Base-by-base conservation (phyloP, 129 eudicot species). In the Saposhnikovia divaricata region DNA sequence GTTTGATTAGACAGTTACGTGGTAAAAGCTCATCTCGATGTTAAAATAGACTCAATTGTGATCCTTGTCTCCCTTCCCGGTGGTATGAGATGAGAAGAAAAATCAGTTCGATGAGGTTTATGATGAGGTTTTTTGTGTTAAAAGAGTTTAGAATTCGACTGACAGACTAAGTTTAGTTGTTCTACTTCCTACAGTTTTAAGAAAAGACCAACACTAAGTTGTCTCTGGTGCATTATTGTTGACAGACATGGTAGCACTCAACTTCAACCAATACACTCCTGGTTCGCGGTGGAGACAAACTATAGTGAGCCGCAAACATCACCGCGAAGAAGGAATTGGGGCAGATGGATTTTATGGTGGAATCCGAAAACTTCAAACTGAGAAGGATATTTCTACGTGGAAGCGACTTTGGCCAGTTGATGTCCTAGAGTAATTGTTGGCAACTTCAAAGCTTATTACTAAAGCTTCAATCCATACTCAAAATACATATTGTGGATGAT, bases 291-390 rank as follows among this genome's bases (percentile, higher is more conserved):
- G 97, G 97, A 89, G 97, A 38, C 87, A 79, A 23, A 86, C 91
- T 3, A 81, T 57, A 48, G 81, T 92, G 53, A 80, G 81, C 83
- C 76, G 77, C 89, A 89, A 74, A 86, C 80, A 83, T 70, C 97
- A 92, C 59, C 84, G 89, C 3, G 94, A 92, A 76, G 92, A 92
- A 84, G 97, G 97, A 75, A 89, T 88, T 2, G 97, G 88, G 82
- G 87, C 87, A 0, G 95, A 92, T 76, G 97, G 97, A 75, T 92
- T 90, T 84, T 92, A 92, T 18, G 97, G 96, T 0, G 95, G 95
- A 63, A 88, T 92, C 47, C 72, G 93, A 61, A 90, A 87, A 84
- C 83, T 90, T 19, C 4, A 80, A 38, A 57, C 80, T 37, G 51
- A 78, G 10, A 86, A 80, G 14, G 93, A 90, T 77, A 88, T 88